Conservation (phyloP, 2,329 filamentous ascomycete species). For the Stromatinia cepivora region DNA sequence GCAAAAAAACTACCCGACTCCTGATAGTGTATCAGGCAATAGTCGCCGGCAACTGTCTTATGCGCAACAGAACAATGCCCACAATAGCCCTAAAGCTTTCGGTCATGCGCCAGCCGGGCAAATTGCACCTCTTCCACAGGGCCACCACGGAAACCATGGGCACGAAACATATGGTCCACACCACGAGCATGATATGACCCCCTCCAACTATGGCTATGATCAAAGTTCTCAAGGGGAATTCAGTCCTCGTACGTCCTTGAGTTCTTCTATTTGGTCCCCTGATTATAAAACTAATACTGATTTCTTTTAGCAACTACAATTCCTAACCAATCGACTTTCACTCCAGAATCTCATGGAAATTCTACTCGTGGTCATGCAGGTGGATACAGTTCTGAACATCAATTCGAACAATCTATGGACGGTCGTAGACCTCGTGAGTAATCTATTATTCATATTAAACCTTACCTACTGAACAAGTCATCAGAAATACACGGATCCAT, state of each 20-base stretch:
- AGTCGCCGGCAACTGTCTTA: constrained; percentile 22
- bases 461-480: background rate
- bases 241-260: constrained; percentile 18
- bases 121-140: background rate
- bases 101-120: constrained; percentile 8
- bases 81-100: constrained; percentile 10
- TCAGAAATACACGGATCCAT: constrained; percentile 16
- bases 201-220: constrained; percentile 15
- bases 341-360: constrained; percentile 24
- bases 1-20: constrained; percentile 22
- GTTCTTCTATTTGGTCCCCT: background rate
- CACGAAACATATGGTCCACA: constrained; percentile 14
- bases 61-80: constrained; percentile 16
- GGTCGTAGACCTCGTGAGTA: constrained; percentile 19
- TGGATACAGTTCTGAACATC: constrained; percentile 21
- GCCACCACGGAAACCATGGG: constrained; percentile 1
- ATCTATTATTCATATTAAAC: background rate
- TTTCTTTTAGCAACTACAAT: constrained; percentile 15
- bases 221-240: constrained; percentile 17
- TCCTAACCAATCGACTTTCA: constrained; percentile 20
- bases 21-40: constrained; percentile 22
- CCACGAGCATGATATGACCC: constrained; percentile 6
- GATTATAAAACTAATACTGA: background rate
- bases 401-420: constrained; percentile 18
- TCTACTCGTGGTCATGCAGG: constrained; percentile 11